Evolutionary conservation across 805 yeast genomes (phyloP).

Genomic region (Candida adriatica): DNA sequence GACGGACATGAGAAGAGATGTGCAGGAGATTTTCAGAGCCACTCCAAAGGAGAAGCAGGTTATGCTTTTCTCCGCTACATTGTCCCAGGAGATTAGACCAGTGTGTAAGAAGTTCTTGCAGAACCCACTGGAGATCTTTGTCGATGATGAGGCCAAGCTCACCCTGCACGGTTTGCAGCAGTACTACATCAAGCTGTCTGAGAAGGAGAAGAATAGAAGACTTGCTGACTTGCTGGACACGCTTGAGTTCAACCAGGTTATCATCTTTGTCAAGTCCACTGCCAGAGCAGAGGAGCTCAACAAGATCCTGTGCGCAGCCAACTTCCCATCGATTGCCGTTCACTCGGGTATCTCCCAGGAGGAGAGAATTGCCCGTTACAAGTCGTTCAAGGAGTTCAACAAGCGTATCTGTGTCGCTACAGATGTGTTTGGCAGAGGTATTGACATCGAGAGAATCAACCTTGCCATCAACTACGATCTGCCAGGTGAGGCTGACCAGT

Average conservation of each 20-base stretch:
- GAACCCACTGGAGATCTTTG: constrained; percentile 94
- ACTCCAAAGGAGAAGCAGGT: constrained; percentile 99
- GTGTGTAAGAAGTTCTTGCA: constrained; percentile 97
- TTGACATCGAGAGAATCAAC: constrained; percentile 97
- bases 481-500: constrained; percentile 95
- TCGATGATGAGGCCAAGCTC: constrained; percentile 95
- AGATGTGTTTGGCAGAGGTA: constrained; percentile 98
- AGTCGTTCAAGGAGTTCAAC: constrained; percentile 94
- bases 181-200: constrained; percentile 83
- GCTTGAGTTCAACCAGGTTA: constrained; percentile 96
- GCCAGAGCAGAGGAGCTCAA: constrained; percentile 89
- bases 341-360: constrained; percentile 95
- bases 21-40: constrained; percentile 94
- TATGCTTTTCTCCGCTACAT: constrained; percentile 98
- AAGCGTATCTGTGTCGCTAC: constrained; percentile 98
- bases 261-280: constrained; percentile 89
- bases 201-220: constrained; percentile 88
- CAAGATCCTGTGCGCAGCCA: constrained; percentile 80
- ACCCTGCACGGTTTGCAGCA: constrained; percentile 98
- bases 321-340: constrained; percentile 95
- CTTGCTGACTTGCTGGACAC: constrained; percentile 88
- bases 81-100: constrained; percentile 90
- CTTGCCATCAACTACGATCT: constrained; percentile 96
- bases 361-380: constrained; percentile 95
- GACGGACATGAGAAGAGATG: constrained; percentile 94